Evolutionary conservation across 1,139 yeast species (phyloP).

Genomic region (Nadsonia starkeyi-henricii): DNA sequence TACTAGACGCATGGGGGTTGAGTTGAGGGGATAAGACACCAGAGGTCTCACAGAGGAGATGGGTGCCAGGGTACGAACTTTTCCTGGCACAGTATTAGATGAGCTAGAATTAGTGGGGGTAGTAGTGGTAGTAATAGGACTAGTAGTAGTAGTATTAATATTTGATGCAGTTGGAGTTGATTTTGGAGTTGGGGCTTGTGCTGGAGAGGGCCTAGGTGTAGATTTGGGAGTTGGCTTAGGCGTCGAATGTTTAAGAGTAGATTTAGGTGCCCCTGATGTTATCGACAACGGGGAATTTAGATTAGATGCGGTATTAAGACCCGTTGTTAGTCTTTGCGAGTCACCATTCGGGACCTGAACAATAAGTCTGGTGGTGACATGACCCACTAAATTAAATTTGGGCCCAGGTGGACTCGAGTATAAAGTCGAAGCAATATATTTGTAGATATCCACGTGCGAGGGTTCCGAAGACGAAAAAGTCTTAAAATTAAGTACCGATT

Average conservation of each 20-base stretch:
- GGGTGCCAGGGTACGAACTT: constrained; percentile 5
- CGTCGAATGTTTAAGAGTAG: neutral
- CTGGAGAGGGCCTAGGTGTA: neutral
- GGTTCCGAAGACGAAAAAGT: neutral
- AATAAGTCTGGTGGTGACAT: neutral
- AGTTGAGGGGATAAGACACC: constrained; percentile 5
- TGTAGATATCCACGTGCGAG: neutral
- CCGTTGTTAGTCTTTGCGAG: neutral
- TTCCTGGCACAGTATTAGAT: constrained; percentile 3
- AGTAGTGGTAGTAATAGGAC: constrained; percentile 6
- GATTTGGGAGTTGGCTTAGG: neutral
- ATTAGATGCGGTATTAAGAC: neutral
- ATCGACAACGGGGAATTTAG: neutral
- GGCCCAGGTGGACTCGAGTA: neutral
- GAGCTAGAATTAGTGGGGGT: constrained; percentile 7
- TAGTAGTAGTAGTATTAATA: constrained; percentile 7
- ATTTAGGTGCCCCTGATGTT: neutral
- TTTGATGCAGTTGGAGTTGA: neutral
- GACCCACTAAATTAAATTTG: neutral
- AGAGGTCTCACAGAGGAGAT: constrained; percentile 8
- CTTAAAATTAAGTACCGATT: neutral
- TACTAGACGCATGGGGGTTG: constrained; percentile 20
- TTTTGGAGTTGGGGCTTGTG: neutral
- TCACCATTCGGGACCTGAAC: neutral
- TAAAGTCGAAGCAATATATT: neutral